Evolutionary conservation across 345 rosid genomes (phyloP).

Genomic region (Salix koriyanagi): DNA sequence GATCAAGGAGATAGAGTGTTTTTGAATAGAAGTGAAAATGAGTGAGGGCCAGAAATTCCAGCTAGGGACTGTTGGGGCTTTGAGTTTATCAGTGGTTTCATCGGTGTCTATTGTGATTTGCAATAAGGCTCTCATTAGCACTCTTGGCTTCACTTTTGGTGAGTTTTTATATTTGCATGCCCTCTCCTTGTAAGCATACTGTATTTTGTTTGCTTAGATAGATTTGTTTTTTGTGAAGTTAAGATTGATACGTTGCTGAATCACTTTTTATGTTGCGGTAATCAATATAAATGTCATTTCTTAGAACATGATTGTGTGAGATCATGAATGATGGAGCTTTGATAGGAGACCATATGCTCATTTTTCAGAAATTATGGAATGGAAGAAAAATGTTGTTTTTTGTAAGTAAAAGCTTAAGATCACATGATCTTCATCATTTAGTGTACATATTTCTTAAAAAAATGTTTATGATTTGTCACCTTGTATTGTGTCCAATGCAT

Average conservation of each 20-base stretch:
- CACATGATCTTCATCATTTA: not conserved
- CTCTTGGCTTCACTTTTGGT: constrained; percentile 98
- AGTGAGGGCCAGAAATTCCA: constrained; percentile 87
- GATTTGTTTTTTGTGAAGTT: not conserved
- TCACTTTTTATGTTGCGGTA: not conserved
- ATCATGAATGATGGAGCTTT: not conserved
- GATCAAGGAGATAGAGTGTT: constrained; percentile 31
- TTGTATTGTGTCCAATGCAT: not conserved
- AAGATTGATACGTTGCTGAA: not conserved
- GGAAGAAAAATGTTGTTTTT: not conserved
- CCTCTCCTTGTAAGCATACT: not conserved
- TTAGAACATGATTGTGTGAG: not conserved
- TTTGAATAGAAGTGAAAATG: constrained; percentile 40
- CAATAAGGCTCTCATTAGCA: constrained; percentile 97
- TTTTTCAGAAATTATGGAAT: not conserved
- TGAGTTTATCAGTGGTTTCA: constrained; percentile 95
- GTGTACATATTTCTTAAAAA: not conserved
- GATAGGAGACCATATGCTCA: not conserved
- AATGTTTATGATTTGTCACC: not conserved
- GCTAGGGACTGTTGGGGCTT: constrained; percentile 89
- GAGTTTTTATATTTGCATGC: not conserved
- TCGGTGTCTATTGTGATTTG: constrained; percentile 98
- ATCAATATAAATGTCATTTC: not conserved
- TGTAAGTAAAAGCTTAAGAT: not conserved
- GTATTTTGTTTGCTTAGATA: not conserved